phyloP scores from a whole-genome alignment of 1,284 basidiomycete species.

The Papiliotrema laurentii region DNA sequence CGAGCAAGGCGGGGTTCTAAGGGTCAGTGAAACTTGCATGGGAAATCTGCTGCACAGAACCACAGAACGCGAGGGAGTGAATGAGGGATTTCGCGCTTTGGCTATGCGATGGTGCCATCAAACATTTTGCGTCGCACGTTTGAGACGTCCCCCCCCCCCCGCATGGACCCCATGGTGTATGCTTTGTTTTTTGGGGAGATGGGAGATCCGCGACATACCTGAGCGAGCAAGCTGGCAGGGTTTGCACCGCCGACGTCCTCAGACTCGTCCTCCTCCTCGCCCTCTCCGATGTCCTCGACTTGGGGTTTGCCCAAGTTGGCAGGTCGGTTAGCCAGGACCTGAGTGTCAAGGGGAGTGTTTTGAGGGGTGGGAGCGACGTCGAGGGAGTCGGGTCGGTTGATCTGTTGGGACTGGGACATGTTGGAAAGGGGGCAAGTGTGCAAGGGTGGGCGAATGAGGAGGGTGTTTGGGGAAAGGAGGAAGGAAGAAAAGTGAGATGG shows the following conservation, averaged over 20 bases:
- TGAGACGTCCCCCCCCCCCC: no score
- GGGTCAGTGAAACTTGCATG: neutral
- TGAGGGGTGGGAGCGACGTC: conserved; percentile 67
- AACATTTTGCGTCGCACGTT: no score
- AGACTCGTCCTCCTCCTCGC: conserved; percentile 45
- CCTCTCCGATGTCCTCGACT: conserved; percentile 63
- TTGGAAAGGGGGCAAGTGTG: neutral
- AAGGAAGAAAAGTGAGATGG: neutral
- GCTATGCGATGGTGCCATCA: no score
- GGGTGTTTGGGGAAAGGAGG: no score
- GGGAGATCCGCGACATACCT: conserved; percentile 45
- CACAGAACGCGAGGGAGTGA: no score
- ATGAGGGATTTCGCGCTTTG: no score
- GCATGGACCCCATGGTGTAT: no score
- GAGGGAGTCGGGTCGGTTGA: conserved; percentile 33
- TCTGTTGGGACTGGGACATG: conserved; percentile 43
- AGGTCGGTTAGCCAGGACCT: conserved; percentile 60
- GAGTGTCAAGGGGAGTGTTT: conserved; percentile 70
- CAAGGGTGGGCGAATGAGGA: neutral
- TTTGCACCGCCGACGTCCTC: conserved; percentile 52
- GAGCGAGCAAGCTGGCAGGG: conserved; percentile 46
- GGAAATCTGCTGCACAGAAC: no score
- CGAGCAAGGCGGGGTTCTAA: conserved; percentile 56
- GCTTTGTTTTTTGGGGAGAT: no score
- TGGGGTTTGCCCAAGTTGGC: conserved; percentile 62